These are phyloP conservation scores for Cyberlindnera suaveolens DNA, from an alignment of 805 yeast genomes.

Conservation along the genomic window DNA sequence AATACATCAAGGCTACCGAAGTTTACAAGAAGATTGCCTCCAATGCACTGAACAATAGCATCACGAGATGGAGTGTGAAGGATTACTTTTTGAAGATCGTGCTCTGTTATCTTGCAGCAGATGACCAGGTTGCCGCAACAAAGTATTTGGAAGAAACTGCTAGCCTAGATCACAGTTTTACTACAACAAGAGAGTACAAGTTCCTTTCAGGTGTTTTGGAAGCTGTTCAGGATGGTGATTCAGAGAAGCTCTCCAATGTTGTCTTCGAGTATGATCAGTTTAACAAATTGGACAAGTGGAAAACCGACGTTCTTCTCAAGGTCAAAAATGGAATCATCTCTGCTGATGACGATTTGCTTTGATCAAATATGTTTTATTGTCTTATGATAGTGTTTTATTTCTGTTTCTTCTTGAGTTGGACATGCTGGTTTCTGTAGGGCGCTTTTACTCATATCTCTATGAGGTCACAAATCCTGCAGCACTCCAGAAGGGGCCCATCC, in stretches of 20 bases:
- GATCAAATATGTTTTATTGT: conserved; percentile 2
- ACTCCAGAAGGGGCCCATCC: background rate
- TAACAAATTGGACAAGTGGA: conserved; percentile 84
- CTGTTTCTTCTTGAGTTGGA: background rate
- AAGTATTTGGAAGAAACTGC: conserved; percentile 59
- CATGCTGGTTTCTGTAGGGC: background rate
- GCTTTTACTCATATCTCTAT: background rate
- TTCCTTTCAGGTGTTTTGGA: conserved; percentile 61
- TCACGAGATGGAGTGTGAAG: conserved; percentile 87
- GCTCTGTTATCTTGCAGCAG: conserved; percentile 76
- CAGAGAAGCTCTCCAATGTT: conserved; percentile 65
- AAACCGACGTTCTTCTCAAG: conserved; percentile 74
- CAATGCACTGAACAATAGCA: conserved; percentile 63
- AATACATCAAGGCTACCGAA: conserved; percentile 69
- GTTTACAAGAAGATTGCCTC: conserved; percentile 75
- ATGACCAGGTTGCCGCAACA: conserved; percentile 81
- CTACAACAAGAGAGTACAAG: conserved; percentile 67
- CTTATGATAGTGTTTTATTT: background rate
- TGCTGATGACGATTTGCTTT: conserved; percentile 58
- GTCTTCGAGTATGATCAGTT: conserved; percentile 84
- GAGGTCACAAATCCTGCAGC: conserved; percentile 11
- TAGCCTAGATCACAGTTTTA: conserved; percentile 72
- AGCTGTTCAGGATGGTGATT: conserved; percentile 75
- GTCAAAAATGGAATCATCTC: conserved; percentile 69
- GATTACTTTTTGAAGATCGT: conserved; percentile 85